Evolutionary conservation across 306 rosid genomes (phyloP).

Genomic region (Phaseolus lunatus): DNA sequence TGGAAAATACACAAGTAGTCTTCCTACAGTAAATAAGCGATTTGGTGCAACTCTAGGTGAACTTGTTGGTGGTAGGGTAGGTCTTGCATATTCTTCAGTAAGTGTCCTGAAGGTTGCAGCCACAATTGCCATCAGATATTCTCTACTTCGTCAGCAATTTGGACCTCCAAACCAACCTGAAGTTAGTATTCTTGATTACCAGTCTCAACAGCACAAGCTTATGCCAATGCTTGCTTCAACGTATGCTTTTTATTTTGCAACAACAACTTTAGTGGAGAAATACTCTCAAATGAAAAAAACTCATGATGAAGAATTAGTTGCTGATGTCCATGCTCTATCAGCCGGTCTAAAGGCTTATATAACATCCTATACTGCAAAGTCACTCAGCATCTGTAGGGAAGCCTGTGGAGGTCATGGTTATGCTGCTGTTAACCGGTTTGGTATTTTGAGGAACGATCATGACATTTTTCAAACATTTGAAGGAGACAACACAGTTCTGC

Average conservation of each 20-base stretch:
- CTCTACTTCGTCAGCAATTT: conserved; percentile 92
- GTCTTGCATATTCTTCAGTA: conserved; percentile 91
- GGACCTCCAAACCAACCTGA: conserved; percentile 97
- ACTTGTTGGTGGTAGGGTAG: conserved; percentile 98
- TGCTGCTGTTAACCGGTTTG: conserved; percentile 94
- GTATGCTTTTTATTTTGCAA: conserved; percentile 87
- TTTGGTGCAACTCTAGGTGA: conserved; percentile 96
- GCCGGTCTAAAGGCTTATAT: conserved; percentile 95
- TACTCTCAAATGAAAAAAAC: conserved; percentile 85
- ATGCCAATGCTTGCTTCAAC: conserved; percentile 99
- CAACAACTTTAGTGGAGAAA: conserved; percentile 71
- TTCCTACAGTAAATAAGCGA: conserved; percentile 81
- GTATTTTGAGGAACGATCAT: conserved; percentile 91
- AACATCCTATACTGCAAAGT: conserved; percentile 87
- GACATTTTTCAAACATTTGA: conserved; percentile 98
- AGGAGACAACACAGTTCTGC: conserved; percentile 98
- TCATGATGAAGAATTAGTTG: conserved; percentile 80
- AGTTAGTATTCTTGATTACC: conserved; percentile 88
- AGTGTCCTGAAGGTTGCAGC: conserved; percentile 84
- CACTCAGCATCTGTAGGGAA: conserved; percentile 93
- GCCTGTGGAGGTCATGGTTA: conserved; percentile 99
- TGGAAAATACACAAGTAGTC: conserved; percentile 84
- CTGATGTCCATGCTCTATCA: conserved; percentile 88
- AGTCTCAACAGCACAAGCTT: conserved; percentile 96
- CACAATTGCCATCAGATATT: conserved; percentile 85